Conservation (phyloP, 768 basidiomycete species). For the Dioszegia crocea region DNA sequence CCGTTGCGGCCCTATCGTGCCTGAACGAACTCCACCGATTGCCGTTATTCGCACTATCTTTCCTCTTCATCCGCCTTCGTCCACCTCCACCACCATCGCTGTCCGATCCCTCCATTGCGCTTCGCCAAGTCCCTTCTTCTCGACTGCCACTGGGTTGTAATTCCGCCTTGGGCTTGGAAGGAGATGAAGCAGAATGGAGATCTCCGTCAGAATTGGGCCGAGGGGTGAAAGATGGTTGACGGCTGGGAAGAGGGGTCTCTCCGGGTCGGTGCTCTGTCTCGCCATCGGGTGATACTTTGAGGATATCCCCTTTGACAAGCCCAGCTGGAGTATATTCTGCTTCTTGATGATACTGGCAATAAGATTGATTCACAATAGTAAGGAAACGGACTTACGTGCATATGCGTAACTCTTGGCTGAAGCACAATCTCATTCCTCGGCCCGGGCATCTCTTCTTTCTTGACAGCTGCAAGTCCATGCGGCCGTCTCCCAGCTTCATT, state of each 20-base stretch:
- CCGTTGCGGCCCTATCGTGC: neutral
- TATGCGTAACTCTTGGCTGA: conserved; percentile 33
- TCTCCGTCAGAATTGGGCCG: neutral
- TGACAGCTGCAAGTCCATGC: conserved; percentile 26
- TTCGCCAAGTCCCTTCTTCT: conserved; percentile 12
- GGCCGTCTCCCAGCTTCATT: conserved; percentile 39
- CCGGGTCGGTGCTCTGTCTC: conserved; percentile 44
- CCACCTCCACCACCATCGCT: neutral
- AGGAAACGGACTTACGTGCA: conserved; percentile 31
- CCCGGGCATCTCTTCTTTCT: conserved; percentile 41
- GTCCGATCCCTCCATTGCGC: conserved; percentile 5
- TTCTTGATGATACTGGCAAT: conserved; percentile 34
- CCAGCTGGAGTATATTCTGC: conserved; percentile 19
- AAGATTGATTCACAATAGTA: neutral
- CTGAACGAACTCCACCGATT: conserved; percentile 13
- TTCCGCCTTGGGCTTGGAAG: too few relatives aligned
- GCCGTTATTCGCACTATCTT: neutral
- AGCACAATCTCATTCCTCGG: conserved; percentile 44
- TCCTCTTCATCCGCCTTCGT: neutral
- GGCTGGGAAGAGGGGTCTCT: conserved; percentile 26
- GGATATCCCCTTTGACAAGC: conserved; percentile 29
- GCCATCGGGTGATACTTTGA: conserved; percentile 43
- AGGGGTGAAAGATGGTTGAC: conserved; percentile 8
- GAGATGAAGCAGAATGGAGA: too few relatives aligned
- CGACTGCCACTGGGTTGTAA: too few relatives aligned